Evolutionary conservation across 2,329 filamentous ascomycete genomes (phyloP).

Genomic region (Fusarium sp.): DNA sequence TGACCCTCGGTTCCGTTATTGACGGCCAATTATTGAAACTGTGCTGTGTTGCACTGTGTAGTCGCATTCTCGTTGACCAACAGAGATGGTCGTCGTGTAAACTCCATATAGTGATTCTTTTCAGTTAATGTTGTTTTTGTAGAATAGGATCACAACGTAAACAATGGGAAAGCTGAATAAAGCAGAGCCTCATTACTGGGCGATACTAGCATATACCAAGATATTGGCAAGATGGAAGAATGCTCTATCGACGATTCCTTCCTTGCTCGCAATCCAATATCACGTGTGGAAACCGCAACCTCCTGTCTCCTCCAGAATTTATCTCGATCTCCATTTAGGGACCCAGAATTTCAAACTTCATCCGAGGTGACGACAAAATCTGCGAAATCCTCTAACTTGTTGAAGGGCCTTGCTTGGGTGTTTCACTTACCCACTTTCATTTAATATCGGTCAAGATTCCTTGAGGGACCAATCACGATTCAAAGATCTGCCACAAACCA

Average conservation of each 20-base stretch:
- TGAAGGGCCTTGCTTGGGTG: neutral
- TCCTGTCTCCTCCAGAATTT: neutral
- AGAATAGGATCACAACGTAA: neutral
- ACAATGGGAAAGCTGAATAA: neutral
- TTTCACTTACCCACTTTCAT: neutral
- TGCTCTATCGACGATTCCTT: neutral
- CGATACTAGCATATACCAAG: neutral
- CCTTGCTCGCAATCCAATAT: neutral
- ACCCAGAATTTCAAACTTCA: neutral
- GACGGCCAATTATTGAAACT: neutral
- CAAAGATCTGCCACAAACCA: neutral
- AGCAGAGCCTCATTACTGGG: constrained; percentile 35
- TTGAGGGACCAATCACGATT: neutral
- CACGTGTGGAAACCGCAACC: neutral
- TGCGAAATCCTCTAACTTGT: neutral
- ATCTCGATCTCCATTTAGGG: constrained; percentile 6
- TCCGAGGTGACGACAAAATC: neutral
- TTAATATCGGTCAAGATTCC: neutral
- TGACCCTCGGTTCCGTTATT: constrained; percentile 25
- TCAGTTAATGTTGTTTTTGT: neutral
- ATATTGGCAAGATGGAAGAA: neutral
- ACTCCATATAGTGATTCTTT: neutral
- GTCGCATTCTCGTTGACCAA: neutral
- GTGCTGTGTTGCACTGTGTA: constrained; percentile 24
- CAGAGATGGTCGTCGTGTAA: neutral